Evolutionary conservation across 2,329 filamentous ascomycete genomes (phyloP), one percentile per base, ranked within the genome.

Genomic region (Aureobasidium mangrovei): DNA sequence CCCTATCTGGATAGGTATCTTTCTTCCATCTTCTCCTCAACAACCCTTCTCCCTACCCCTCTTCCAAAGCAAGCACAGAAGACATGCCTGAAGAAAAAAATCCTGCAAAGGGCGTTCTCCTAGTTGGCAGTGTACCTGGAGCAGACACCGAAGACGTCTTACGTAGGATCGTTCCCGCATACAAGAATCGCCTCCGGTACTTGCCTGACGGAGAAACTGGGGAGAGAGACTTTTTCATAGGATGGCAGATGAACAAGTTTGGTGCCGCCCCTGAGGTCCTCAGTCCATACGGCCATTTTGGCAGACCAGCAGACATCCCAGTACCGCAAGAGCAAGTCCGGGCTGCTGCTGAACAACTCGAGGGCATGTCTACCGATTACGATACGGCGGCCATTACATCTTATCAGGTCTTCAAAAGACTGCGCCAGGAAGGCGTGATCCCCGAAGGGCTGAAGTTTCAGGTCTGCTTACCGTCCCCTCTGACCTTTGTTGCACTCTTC

Each of bases 161-260:
- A 51, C 63, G 57, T 3, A 60, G 57, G 31, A 61, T 67, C 35
- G 53, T 57, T n/a, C 55, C 60, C 5, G 57, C 57, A 4, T 62
- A 72, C 2, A 64, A 68, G 3, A 55, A 59, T 26, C 70, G 68
- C 9, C 60, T 74, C 28, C 62, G 60, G 28, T 65, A 66, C 33
- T 65, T 74, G 3, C 71, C 72, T 3, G 72, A 74, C 57, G 72
- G 72, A 44, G 72, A 75, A 57, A 68, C 70, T 5, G 69, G 63
- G 10, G 42, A 64, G 39, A 64, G 72, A 29, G 45, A 63, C 7
- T 61, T 59, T 31, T 72, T 67, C 52, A 64, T 68, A 10, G 48
- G 52, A 35, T 73, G 64, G 59, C 71, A 71, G 58, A 54, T 58
- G 28, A 47, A 57, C 10, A 56, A 66, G 27, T 71, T 73, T 59